phyloP scores from a whole-genome alignment of 495 filamentous ascomycete genomes.

The Xylaria telfairii region DNA sequence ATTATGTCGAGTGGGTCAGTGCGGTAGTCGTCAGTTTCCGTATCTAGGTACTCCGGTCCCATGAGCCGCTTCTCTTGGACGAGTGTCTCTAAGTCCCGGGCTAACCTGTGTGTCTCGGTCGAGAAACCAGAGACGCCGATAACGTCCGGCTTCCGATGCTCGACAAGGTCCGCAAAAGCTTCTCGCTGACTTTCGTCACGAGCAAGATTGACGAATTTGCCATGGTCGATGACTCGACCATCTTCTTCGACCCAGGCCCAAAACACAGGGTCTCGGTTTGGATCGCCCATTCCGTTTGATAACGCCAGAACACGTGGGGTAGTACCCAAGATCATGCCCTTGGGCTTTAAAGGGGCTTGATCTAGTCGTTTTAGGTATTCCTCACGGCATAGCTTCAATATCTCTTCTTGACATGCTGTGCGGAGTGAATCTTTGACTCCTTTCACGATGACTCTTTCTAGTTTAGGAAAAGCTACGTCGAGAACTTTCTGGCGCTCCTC shows the following conservation, averaged over 20 bases:
- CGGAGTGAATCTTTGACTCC: constrained; percentile 92
- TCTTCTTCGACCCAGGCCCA: constrained; percentile 96
- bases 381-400: constrained; percentile 81
- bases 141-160: constrained; percentile 83
- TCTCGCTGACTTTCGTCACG: constrained; percentile 71
- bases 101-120: constrained; percentile 82
- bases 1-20: constrained; percentile 82
- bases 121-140: constrained; percentile 90
- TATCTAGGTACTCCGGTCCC: constrained; percentile 73
- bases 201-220: constrained; percentile 79
- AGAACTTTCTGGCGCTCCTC: constrained; percentile 80
- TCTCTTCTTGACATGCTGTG: constrained; percentile 87
- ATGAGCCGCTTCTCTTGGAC: constrained; percentile 75
- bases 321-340: constrained; percentile 89
- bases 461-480: constrained; percentile 77
- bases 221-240: constrained; percentile 84
- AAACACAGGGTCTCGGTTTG: constrained; percentile 76
- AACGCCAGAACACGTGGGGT: constrained; percentile 84
- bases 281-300: constrained; percentile 79
- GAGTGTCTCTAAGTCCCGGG: constrained; percentile 76
- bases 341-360: constrained; percentile 94
- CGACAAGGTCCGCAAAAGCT: constrained; percentile 73
- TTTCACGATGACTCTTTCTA: constrained; percentile 84
- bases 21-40: constrained; percentile 65
- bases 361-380: constrained; percentile 87